Evolutionary conservation across 2,329 filamentous ascomycete genomes (phyloP).

Genomic region (Aspergillus intermedius): DNA sequence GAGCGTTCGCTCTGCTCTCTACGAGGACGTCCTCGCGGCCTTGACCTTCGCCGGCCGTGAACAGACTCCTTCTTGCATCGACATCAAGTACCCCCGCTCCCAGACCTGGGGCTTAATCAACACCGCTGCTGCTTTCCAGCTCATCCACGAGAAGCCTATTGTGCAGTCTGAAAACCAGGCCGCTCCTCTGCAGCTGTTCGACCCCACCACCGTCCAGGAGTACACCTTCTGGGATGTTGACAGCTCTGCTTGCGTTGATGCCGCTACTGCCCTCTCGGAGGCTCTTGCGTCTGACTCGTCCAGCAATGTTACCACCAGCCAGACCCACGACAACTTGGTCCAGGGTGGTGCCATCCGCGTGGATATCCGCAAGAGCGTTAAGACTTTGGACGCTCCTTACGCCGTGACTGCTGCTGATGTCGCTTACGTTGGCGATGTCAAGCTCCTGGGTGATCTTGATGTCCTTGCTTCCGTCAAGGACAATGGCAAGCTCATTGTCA

Average conservation of each 20-base stretch:
- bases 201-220: slow-evolving; percentile 58
- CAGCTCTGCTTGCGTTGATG: slow-evolving; percentile 58
- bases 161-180: slow-evolving; percentile 23
- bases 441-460: slow-evolving; percentile 71
- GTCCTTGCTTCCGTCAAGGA: slow-evolving; percentile 63
- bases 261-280: slow-evolving; percentile 57
- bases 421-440: slow-evolving; percentile 69
- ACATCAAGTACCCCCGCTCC: slow-evolving; percentile 83
- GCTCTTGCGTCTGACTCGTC: slow-evolving; percentile 55
- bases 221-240: slow-evolving; percentile 94
- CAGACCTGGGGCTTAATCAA: slow-evolving; percentile 54
- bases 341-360: slow-evolving; percentile 74
- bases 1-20: slow-evolving; percentile 75
- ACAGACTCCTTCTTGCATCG: slow-evolving; percentile 59
- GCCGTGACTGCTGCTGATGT: slow-evolving; percentile 72
- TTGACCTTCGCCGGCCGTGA: slow-evolving; percentile 70
- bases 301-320: slow-evolving; percentile 55
- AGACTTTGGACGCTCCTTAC: slow-evolving; percentile 78
- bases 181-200: slow-evolving; percentile 48
- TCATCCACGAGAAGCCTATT: slow-evolving; percentile 37
- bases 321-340: slow-evolving; percentile 56
- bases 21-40: slow-evolving; percentile 82
- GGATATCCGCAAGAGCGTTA: slow-evolving; percentile 76
- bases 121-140: slow-evolving; percentile 40
- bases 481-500: slow-evolving; percentile 67